phyloP scores from a whole-genome alignment of 345 rosid genomes.

The Populus davidiana region DNA sequence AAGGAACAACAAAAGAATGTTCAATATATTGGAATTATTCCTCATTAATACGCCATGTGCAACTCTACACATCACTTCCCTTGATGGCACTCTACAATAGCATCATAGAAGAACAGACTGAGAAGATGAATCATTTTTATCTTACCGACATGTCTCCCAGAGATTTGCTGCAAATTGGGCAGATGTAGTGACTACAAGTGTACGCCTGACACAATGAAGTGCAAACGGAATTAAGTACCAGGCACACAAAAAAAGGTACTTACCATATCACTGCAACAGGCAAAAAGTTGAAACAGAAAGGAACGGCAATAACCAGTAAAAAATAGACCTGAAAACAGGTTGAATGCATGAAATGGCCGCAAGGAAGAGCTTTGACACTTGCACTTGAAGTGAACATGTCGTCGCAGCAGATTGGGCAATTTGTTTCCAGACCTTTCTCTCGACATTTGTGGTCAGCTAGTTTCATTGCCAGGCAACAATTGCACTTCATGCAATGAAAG shows the following conservation, averaged over 20 bases:
- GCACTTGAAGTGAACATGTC: slow-evolving; percentile 54
- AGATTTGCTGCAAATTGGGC: slow-evolving; percentile 65
- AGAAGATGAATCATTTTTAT: not conserved
- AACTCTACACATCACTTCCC: not conserved
- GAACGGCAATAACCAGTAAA: slow-evolving; percentile 3
- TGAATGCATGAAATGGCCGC: slow-evolving; percentile 68
- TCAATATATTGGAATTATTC: not conserved
- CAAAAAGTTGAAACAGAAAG: not conserved
- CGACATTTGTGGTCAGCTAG: slow-evolving; percentile 56
- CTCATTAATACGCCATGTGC: no score
- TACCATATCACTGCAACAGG: not conserved
- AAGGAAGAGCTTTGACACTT: slow-evolving; percentile 56
- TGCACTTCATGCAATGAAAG: slow-evolving; percentile 65
- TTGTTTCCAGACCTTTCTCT: slow-evolving; percentile 59
- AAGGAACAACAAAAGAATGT: not conserved
- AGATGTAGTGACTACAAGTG: slow-evolving; percentile 59
- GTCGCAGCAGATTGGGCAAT: slow-evolving; percentile 62
- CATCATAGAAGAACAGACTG: not conserved
- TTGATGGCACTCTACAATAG: not conserved
- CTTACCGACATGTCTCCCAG: slow-evolving; percentile 69
- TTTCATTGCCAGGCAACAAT: slow-evolving; percentile 57
- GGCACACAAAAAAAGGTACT: not conserved
- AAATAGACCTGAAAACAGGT: slow-evolving; percentile 55
- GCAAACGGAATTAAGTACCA: slow-evolving; percentile 9
- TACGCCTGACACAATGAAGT: slow-evolving; percentile 41